Conservation (phyloP, 2,329 filamentous ascomycete species). For the Madurella mycetomatis region DNA sequence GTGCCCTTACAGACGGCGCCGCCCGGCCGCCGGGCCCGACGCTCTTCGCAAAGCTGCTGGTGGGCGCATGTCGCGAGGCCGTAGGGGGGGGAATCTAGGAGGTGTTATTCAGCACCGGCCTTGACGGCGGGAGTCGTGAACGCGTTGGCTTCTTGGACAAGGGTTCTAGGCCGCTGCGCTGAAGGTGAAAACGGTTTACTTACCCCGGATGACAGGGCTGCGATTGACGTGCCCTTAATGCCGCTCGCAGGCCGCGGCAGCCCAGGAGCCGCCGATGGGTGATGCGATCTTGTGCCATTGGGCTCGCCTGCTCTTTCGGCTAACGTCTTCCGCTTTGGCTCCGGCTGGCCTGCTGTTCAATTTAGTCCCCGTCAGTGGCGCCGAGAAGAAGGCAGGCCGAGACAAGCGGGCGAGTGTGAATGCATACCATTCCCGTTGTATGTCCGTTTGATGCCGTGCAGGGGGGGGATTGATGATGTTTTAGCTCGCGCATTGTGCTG, state of each 20-base stretch:
- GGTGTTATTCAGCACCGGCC: background rate
- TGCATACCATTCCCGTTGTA: constrained; percentile 29
- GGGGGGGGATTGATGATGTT: constrained; percentile 37
- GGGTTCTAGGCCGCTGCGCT: background rate
- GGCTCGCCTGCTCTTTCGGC: constrained; percentile 52
- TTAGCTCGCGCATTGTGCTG: constrained; percentile 54
- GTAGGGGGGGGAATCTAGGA: constrained; percentile 33
- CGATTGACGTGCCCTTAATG: constrained; percentile 39
- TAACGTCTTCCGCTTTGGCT: constrained; percentile 58
- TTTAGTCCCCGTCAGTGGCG: constrained; percentile 12
- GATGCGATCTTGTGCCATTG: constrained; percentile 34
- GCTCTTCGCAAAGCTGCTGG: constrained; percentile 53
- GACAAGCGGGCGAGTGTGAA: background rate
- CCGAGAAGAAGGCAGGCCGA: constrained; percentile 9
- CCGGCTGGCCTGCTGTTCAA: constrained; percentile 46
- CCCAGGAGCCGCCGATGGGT: constrained; percentile 36
- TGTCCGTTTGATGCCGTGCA: constrained; percentile 40
- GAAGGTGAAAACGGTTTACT: background rate
- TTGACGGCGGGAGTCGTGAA: background rate
- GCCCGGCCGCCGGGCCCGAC: constrained; percentile 50
- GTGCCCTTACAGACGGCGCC: constrained; percentile 42
- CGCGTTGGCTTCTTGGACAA: no score
- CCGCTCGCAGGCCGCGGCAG: constrained; percentile 36
- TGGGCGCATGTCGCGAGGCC: constrained; percentile 38
- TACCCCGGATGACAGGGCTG: constrained; percentile 13